phyloP scores from a whole-genome alignment of 75 land plant genomes.

The Gnetum montanum region DNA sequence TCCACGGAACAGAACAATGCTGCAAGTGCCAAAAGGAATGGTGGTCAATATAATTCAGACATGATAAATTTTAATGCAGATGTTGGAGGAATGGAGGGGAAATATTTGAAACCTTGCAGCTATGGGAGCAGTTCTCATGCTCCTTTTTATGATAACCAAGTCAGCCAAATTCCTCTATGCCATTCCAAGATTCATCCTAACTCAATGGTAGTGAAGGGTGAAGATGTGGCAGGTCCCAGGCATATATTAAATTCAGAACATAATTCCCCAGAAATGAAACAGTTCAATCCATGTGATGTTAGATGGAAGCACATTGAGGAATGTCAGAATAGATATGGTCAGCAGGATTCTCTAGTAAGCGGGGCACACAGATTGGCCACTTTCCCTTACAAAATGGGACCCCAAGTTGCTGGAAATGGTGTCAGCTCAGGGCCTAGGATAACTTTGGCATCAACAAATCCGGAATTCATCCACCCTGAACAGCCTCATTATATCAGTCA shows the following conservation, averaged over 20 bases:
- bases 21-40: background rate
- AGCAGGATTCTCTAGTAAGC: slow-evolving; percentile 14
- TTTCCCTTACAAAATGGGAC: background rate
- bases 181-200: slow-evolving; percentile 13
- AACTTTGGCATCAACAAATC: slow-evolving; percentile 1
- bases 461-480: background rate
- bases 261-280: background rate
- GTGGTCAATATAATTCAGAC: background rate
- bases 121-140: background rate
- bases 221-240: background rate
- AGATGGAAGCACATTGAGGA: slow-evolving; percentile 10
- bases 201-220: slow-evolving; percentile 7
- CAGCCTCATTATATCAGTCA: slow-evolving; percentile 1
- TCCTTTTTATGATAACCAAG: slow-evolving; percentile 4
- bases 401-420: background rate
- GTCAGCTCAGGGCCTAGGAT: background rate
- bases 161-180: slow-evolving; percentile 3
- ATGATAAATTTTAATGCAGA: background rate
- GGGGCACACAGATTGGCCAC: slow-evolving; percentile 7
- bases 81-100: background rate
- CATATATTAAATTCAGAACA: slow-evolving; percentile 5
- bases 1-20: background rate
- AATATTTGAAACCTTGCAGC: background rate
- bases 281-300: slow-evolving; percentile 3
- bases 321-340: too few relatives aligned